Conservation (phyloP, 257 asterid genomes). For the Solanum pennellii region DNA sequence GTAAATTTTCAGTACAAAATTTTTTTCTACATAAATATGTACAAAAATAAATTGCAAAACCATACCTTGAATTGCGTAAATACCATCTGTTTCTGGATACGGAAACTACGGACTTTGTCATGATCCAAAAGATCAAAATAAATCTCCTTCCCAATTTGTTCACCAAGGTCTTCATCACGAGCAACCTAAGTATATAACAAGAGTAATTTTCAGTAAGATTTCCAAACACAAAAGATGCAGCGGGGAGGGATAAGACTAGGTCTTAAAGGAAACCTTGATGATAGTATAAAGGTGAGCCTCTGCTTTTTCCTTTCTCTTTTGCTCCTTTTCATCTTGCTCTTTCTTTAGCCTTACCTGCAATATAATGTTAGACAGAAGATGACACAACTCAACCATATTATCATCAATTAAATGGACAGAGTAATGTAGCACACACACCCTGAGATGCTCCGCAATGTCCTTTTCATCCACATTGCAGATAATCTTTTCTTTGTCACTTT, state of each 20-base stretch:
- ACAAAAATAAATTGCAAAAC: neutral
- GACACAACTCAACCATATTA: neutral
- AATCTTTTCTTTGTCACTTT: conserved; percentile 66
- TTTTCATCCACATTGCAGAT: conserved; percentile 77
- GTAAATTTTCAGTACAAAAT: neutral
- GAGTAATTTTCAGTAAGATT: neutral
- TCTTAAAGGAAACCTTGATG: conserved; percentile 41
- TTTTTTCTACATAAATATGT: neutral
- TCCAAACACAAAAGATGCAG: neutral
- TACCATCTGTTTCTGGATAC: conserved; percentile 66
- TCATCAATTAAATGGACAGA: neutral
- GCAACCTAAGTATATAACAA: conserved; percentile 47
- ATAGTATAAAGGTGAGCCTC: conserved; percentile 85
- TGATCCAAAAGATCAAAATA: conserved; percentile 91
- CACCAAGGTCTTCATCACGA: conserved; percentile 59
- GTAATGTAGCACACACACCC: conserved; percentile 33
- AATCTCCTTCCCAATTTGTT: conserved; percentile 68
- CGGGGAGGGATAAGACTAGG: neutral
- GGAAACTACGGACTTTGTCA: conserved; percentile 69
- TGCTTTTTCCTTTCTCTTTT: conserved; percentile 65
- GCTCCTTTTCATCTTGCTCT: conserved; percentile 80
- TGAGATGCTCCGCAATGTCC: conserved; percentile 73
- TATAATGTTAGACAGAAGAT: neutral
- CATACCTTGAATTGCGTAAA: conserved; percentile 65
- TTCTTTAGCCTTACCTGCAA: conserved; percentile 63